Evolutionary conservation across 2,329 filamentous ascomycete genomes (phyloP).

Genomic region (Ophiostoma angusticollis): DNA sequence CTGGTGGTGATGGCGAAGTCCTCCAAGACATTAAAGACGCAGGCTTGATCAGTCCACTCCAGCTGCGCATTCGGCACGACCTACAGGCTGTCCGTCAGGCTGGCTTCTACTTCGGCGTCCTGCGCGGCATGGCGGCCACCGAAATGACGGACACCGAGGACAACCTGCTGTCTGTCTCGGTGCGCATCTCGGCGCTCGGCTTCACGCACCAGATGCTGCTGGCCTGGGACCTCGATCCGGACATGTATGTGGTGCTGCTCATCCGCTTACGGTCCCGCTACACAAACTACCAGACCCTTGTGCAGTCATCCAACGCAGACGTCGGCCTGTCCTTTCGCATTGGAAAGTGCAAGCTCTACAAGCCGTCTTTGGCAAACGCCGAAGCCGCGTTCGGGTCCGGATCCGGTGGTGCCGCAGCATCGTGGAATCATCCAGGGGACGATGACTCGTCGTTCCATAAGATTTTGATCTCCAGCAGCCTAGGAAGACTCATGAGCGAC

Average conservation of each 20-base stretch:
- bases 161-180: conserved; percentile 51
- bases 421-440: neutral
- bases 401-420: too few species aligned
- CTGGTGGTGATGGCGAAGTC: conserved; percentile 18
- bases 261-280: conserved; percentile 52
- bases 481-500: conserved; percentile 55
- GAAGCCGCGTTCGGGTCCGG: conserved; percentile 20
- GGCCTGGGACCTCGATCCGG: conserved; percentile 58
- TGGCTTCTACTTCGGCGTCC: conserved; percentile 57
- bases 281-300: conserved; percentile 40
- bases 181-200: conserved; percentile 55
- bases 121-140: conserved; percentile 41
- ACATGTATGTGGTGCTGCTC: conserved; percentile 62
- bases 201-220: conserved; percentile 62
- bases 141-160: conserved; percentile 25
- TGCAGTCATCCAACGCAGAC: conserved; percentile 17
- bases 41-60: neutral
- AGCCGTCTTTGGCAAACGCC: conserved; percentile 42
- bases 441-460: conserved; percentile 29
- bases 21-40: conserved; percentile 7
- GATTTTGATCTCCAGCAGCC: conserved; percentile 58
- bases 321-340: conserved; percentile 44
- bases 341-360: conserved; percentile 59
- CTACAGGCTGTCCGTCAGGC: conserved; percentile 46
- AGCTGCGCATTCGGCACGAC: conserved; percentile 39